Conservation (phyloP, 805 yeast species). For the Ogataea pignaliae region DNA sequence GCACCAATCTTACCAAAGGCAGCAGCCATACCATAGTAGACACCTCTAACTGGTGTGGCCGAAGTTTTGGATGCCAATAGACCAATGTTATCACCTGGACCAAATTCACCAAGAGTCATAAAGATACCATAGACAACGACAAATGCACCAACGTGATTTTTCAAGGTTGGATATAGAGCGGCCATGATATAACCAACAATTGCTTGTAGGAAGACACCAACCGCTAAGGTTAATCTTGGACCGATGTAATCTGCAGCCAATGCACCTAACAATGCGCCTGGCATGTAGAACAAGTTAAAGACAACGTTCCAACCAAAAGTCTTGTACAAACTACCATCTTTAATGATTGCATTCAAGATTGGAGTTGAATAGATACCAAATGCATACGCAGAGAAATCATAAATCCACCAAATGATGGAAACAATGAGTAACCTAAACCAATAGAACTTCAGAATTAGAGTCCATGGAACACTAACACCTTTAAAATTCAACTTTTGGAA, state of each 20-base stretch:
- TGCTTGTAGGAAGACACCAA: constrained; percentile 72
- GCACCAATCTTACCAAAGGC: constrained; percentile 93
- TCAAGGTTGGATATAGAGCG: constrained; percentile 53
- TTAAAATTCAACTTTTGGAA: constrained; percentile 71
- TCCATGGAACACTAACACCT: constrained; percentile 58
- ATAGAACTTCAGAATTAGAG: constrained; percentile 69
- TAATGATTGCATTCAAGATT: constrained; percentile 56
- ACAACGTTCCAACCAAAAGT: constrained; percentile 93
- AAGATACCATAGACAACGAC: constrained; percentile 87
- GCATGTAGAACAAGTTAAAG: constrained; percentile 80
- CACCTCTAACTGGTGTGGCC: constrained; percentile 86
- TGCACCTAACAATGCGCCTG: constrained; percentile 91
- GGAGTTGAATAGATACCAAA: constrained; percentile 80
- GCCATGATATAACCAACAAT: constrained; percentile 82
- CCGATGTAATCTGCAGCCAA: constrained; percentile 79
- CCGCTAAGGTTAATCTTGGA: constrained; percentile 72
- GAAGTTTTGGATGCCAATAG: constrained; percentile 80
- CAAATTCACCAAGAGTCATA: constrained; percentile 84
- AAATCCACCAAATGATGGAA: constrained; percentile 82
- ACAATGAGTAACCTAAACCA: constrained; percentile 75
- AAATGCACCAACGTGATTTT: constrained; percentile 66
- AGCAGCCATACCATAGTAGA: constrained; percentile 87
- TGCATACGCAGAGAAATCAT: constrained; percentile 84
- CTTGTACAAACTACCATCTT: constrained; percentile 58
- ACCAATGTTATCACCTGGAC: constrained; percentile 93